These are phyloP conservation scores for Verticillium longisporum DNA, from an alignment of 2,329 filamentous ascomycete genomes.

Conservation along the genomic window DNA sequence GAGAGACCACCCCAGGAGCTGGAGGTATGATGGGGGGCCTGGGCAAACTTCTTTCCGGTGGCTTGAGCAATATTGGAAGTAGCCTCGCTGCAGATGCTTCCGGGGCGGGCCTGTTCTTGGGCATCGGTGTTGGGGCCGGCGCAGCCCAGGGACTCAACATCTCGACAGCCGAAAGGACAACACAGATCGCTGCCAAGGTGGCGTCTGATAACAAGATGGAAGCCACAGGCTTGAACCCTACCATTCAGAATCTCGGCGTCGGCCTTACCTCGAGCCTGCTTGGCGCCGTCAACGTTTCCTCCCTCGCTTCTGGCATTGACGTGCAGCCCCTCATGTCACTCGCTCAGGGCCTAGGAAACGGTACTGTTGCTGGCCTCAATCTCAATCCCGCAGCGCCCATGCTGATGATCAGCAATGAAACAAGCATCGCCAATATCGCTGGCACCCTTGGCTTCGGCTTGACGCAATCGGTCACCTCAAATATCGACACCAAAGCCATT, in stretches of 20 bases:
- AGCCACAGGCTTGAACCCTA: constrained; percentile 19
- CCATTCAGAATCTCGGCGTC: constrained; percentile 20
- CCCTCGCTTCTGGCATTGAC: constrained; percentile 6
- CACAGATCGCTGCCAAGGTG: constrained; percentile 11
- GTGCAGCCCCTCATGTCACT: constrained; percentile 13
- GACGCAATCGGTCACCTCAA: constrained; percentile 16
- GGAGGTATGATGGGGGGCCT: constrained; percentile 4
- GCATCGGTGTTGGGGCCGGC: constrained; percentile 17
- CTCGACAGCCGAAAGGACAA: constrained; percentile 8
- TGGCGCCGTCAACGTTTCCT: constrained; percentile 14
- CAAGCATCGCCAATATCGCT: constrained; percentile 13
- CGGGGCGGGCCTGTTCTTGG: constrained; percentile 15
- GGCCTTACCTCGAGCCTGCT: constrained; percentile 20
- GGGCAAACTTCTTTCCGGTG: constrained; percentile 7
- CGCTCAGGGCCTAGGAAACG: constrained; percentile 16
- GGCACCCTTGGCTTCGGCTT: constrained; percentile 21
- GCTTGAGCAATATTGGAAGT: constrained; percentile 8
- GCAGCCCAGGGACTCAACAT: constrained; percentile 16
- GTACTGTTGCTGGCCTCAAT: constrained; percentile 15
- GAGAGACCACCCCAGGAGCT: not conserved
- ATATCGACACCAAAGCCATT: constrained; percentile 12
- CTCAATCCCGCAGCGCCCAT: constrained; percentile 9
- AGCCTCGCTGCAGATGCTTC: constrained; percentile 7
- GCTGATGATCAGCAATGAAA: constrained; percentile 12
- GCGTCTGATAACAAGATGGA: constrained; percentile 20